Conservation (phyloP, 768 basidiomycete genomes). For the Lepiota venenata region DNA sequence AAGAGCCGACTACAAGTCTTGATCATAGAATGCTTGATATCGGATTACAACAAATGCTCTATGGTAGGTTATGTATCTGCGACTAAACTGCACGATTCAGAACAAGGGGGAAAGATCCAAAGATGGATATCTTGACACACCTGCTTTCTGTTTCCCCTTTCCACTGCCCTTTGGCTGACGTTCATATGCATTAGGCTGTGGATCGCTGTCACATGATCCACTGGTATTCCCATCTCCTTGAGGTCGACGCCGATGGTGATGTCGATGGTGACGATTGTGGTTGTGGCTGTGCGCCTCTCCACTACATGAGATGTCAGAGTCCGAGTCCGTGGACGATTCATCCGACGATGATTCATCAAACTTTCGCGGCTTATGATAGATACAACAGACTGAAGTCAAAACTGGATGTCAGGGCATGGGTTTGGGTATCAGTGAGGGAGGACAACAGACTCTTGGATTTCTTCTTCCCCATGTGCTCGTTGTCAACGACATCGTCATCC, state of each 20-base stretch:
- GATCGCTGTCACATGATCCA: slow-evolving; percentile 14
- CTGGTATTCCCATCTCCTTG: slow-evolving; percentile 1
- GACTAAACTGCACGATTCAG: no score
- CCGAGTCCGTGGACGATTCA: slow-evolving; percentile 49
- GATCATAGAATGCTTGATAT: no score
- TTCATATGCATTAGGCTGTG: slow-evolving; percentile 51
- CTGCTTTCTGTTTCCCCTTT: slow-evolving; percentile 31
- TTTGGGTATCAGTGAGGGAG: not conserved
- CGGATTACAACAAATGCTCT: no score
- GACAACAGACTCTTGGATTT: slow-evolving; percentile 82
- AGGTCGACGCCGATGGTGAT: slow-evolving; percentile 11
- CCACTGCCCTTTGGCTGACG: slow-evolving; percentile 29
- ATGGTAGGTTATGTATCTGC: no score
- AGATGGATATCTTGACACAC: slow-evolving; percentile 7
- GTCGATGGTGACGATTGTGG: not conserved
- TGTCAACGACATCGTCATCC: slow-evolving; percentile 85
- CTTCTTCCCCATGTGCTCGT: slow-evolving; percentile 86
- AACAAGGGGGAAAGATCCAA: no score
- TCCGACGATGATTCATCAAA: slow-evolving; percentile 84
- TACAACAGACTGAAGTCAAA: slow-evolving; percentile 81
- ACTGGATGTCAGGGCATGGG: not conserved
- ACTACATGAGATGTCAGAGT: slow-evolving; percentile 31
- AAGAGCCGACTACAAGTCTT: no score
- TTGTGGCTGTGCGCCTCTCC: slow-evolving; percentile 20
- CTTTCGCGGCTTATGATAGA: slow-evolving; percentile 78